Evolutionary conservation across 306 rosid species (phyloP), one percentile per base, ranked within the genome.

Genomic region (Cicer cuneatum): DNA sequence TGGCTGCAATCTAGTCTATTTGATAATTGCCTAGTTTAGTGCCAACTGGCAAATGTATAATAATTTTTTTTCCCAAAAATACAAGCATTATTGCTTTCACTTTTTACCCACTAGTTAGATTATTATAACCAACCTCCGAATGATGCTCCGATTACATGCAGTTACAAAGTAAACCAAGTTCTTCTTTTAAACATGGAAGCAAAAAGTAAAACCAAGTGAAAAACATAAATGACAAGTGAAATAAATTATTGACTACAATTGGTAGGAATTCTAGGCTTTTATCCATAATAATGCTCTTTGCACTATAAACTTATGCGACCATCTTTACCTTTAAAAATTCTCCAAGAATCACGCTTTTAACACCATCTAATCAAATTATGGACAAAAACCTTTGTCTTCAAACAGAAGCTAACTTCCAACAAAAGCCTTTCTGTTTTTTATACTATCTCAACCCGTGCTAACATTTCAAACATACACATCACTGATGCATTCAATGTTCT

Each of bases 141-240:
- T 58, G 62, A 64, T 56, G 64, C 38, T 51, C 16, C 45, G 21
- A 47, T 5, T 47, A 41, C 73, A 49, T 60, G 68, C 59, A 37
- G 64, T 45, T 7, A 10, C 69, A 71, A 71, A 64, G 29, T 66
- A 57, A 69, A 69, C 57, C 57, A 67, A 73, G 45, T 61, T 38
- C 11, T n/a, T 59, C 49, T 54, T 8, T 33, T 33, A 14, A 56
- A 19, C n/a, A 29, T 7, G 16, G 63, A 58, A 62, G 7, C 42
- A 42, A 49, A 42, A 38, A 6, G 13, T 2, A 51, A 49, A 49
- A 67, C 35, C 19, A 60, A 38, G 35, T 40, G 33, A 61, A 47
- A 21, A 19, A 4, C 47, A 41, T 24, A 2, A 40, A 39, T 53
- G 8, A 69, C 58, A 29, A 13, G 42, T 16, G 24, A 35, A 71